These are phyloP conservation scores for Sporothrix variecibatus DNA, from an alignment of 2,329 filamentous ascomycete genomes.

Conservation along the genomic window DNA sequence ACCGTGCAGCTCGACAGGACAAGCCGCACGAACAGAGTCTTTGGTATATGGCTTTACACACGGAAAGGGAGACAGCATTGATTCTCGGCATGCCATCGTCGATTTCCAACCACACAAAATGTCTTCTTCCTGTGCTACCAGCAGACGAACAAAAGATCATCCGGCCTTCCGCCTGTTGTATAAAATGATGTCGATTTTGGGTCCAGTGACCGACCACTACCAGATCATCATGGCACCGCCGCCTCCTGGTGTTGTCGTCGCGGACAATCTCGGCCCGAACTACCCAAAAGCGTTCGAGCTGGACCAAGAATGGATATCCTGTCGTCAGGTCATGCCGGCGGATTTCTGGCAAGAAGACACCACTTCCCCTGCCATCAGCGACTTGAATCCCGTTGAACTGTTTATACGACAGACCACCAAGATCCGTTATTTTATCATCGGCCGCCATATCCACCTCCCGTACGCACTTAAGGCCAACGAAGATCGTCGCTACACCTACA, in stretches of 20 bases:
- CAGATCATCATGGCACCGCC: background rate
- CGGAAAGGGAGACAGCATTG: slow-evolving; percentile 54
- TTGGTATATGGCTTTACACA: slow-evolving; percentile 45
- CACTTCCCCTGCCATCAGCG: background rate
- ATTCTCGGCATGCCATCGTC: slow-evolving; percentile 56
- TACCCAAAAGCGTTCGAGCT: slow-evolving; percentile 44
- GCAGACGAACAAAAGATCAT: background rate
- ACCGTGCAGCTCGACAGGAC: slow-evolving; percentile 39
- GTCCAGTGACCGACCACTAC: slow-evolving; percentile 18
- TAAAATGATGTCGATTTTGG: slow-evolving; percentile 30
- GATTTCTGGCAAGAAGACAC: slow-evolving; percentile 23
- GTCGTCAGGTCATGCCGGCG: slow-evolving; percentile 13
- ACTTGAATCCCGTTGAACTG: background rate
- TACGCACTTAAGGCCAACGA: slow-evolving; percentile 9
- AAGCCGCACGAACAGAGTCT: slow-evolving; percentile 38
- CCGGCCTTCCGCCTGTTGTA: slow-evolving; percentile 17
- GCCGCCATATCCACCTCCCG: slow-evolving; percentile 27
- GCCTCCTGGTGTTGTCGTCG: background rate
- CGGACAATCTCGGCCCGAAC: slow-evolving; percentile 21
- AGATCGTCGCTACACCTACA: background rate
- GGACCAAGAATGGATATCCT: slow-evolving; percentile 43
- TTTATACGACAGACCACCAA: slow-evolving; percentile 22
- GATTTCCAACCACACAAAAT: slow-evolving; percentile 36
- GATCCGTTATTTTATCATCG: slow-evolving; percentile 19
- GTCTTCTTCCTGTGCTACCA: background rate